These are phyloP conservation scores for Tulasnella sp. DNA, from an alignment of 768 basidiomycete species.

Conservation along the genomic window DNA sequence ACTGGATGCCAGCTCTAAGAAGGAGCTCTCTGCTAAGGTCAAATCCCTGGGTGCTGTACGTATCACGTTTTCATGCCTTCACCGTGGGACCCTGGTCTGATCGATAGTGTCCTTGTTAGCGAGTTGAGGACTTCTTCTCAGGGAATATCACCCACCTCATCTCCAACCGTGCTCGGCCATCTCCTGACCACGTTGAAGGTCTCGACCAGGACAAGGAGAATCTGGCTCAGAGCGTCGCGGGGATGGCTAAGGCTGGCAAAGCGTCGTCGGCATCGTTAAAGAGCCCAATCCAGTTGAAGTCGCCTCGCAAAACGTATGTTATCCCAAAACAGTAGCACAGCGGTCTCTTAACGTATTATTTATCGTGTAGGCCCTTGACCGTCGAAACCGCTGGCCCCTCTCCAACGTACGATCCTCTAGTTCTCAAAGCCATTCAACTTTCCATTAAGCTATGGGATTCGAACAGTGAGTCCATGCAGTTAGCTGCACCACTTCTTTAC, in stretches of 20 bases:
- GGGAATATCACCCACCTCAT: conserved; percentile 83
- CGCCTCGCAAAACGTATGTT: conserved; percentile 4
- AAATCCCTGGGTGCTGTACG: conserved; percentile 73
- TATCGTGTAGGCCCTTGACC: neutral
- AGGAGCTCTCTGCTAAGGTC: conserved; percentile 54
- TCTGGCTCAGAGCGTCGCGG: neutral
- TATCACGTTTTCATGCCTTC: conserved; percentile 31
- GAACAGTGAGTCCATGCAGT: conserved; percentile 38
- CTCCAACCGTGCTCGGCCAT: conserved; percentile 47
- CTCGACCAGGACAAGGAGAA: conserved; percentile 37
- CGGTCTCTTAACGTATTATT: neutral
- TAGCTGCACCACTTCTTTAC: neutral
- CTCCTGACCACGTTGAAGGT: conserved; percentile 40
- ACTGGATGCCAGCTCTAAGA: conserved; percentile 45
- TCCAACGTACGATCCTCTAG: conserved; percentile 47
- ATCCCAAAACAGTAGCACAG: too few species aligned
- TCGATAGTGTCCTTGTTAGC: conserved; percentile 46
- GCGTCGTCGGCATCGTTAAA: neutral
- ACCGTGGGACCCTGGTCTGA: conserved; percentile 19
- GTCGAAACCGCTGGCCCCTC: neutral
- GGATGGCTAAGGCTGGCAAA: neutral
- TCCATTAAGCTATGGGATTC: conserved; percentile 86
- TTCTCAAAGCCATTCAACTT: conserved; percentile 62
- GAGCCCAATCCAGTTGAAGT: conserved; percentile 30
- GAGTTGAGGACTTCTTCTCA: conserved; percentile 84